These are phyloP conservation scores for Teunomyces panamensis DNA, from an alignment of 805 yeast genomes.

Conservation along the genomic window DNA sequence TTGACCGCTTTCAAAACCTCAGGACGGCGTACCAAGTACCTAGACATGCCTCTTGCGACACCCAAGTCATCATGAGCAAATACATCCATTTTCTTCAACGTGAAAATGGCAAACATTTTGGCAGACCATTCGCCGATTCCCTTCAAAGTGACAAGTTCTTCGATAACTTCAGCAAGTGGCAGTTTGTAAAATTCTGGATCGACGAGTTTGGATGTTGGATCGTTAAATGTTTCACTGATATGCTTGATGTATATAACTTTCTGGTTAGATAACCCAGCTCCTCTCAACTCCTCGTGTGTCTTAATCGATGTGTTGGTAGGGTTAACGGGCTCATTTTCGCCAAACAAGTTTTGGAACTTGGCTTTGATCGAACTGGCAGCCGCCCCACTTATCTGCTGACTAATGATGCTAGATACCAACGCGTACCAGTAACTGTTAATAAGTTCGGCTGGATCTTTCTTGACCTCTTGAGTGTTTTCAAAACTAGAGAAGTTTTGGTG, in stretches of 20 bases:
- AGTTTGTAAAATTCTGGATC: conserved; percentile 36
- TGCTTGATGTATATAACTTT: conserved; percentile 63
- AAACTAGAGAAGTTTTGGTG: conserved; percentile 26
- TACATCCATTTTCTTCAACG: conserved; percentile 61
- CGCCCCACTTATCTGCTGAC: conserved; percentile 76
- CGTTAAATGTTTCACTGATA: conserved; percentile 51
- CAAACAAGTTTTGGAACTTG: conserved; percentile 39
- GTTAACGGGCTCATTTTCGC: conserved; percentile 41
- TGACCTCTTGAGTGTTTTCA: conserved; percentile 5
- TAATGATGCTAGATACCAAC: conserved; percentile 45
- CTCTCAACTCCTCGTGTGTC: conserved; percentile 48
- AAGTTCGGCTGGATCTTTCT: conserved; percentile 11
- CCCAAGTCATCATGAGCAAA: conserved; percentile 83
- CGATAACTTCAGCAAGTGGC: conserved; percentile 45
- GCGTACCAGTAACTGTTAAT: conserved; percentile 36
- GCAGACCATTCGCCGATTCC: conserved; percentile 89
- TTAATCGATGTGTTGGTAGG: conserved; percentile 46
- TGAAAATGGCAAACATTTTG: conserved; percentile 78
- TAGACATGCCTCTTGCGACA: conserved; percentile 73
- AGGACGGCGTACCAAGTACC: conserved; percentile 57
- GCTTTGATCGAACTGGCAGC: conserved; percentile 69
- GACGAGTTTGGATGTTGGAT: conserved; percentile 31
- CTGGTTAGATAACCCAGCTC: conserved; percentile 65
- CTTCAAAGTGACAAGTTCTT: conserved; percentile 51
- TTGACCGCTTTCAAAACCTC: conserved; percentile 45